Percentiles rank a stretch among this genome's conserved stretches.
Conservation (phyloP, 2,329 filamentous ascomycete species). For the Xylariales sp. region DNA sequence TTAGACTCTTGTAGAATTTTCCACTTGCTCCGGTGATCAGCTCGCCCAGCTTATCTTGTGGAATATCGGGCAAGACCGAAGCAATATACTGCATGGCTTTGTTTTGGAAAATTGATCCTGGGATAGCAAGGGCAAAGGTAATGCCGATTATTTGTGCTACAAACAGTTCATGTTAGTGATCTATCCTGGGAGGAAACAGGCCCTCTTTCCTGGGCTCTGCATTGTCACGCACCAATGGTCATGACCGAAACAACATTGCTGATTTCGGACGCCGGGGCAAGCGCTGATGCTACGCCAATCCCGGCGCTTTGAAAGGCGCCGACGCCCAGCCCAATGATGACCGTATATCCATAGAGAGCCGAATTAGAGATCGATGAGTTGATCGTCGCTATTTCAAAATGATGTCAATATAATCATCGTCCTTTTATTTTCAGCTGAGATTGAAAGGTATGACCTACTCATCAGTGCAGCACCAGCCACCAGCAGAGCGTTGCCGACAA, state of each 20-base stretch:
- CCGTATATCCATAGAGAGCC: constrained; percentile 11
- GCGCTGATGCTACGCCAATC: constrained; percentile 8
- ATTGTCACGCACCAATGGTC: constrained; percentile 9
- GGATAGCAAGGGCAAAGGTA: constrained; percentile 8
- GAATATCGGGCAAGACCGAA: constrained; percentile 3
- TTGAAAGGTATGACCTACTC: constrained; percentile 2
- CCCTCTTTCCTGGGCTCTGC: neutral
- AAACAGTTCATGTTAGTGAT: neutral
- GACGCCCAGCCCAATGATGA: constrained; percentile 11
- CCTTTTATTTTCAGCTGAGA: neutral
- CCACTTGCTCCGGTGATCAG: constrained; percentile 11
- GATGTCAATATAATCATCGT: constrained; percentile 2
- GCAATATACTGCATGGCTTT: constrained; percentile 9
- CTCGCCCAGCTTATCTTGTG: neutral
- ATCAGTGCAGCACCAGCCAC: constrained; percentile 6
- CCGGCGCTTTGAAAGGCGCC: constrained; percentile 12
- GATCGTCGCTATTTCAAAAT: constrained; percentile 7
- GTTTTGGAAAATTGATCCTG: constrained; percentile 13
- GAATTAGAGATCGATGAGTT: constrained; percentile 4
- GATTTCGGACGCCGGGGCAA: constrained; percentile 10
- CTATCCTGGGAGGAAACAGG: neutral
- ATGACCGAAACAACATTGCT: constrained; percentile 12
- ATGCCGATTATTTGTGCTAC: constrained; percentile 11
- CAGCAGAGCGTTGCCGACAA: constrained; percentile 3
- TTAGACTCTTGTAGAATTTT: constrained; percentile 8